phyloP scores from a whole-genome alignment of 2,329 filamentous ascomycete genomes.

The Berkeleyomyces rouxiae region DNA sequence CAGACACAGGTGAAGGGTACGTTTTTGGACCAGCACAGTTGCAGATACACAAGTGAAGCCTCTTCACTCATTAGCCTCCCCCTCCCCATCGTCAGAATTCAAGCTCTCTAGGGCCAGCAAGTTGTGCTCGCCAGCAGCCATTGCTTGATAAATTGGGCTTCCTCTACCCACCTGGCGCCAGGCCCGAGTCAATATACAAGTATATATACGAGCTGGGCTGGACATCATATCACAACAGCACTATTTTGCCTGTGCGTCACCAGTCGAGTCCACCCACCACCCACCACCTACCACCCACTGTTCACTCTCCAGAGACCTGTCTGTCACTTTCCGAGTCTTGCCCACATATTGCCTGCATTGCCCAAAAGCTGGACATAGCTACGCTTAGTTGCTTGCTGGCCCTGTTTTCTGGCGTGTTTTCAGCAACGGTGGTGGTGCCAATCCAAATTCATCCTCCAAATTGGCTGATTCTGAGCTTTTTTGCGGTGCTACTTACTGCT shows the following conservation, averaged over 20 bases:
- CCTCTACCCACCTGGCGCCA: background rate
- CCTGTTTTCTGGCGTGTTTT: background rate
- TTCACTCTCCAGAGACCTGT: background rate
- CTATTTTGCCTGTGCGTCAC: background rate
- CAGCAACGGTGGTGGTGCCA: background rate
- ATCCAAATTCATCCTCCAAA: background rate
- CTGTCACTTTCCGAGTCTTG: background rate
- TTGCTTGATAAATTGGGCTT: background rate
- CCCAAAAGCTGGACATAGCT: background rate
- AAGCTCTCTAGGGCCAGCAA: background rate
- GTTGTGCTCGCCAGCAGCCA: background rate
- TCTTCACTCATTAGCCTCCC: background rate
- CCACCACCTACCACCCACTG: background rate
- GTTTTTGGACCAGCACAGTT: too few species aligned
- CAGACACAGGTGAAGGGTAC: slow-evolving; percentile 23
- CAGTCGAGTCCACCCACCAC: too few species aligned
- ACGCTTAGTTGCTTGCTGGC: background rate
- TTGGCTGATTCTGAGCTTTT: background rate
- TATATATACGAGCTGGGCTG: background rate
- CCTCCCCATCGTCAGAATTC: background rate
- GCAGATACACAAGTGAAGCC: background rate
- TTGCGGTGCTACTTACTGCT: background rate
- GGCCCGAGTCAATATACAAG: background rate
- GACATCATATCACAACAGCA: background rate
- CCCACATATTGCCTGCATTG: background rate